Evolutionary conservation across 192 early-diverging fungal genomes (phyloP).

Genomic region (Coemansia sp.): DNA sequence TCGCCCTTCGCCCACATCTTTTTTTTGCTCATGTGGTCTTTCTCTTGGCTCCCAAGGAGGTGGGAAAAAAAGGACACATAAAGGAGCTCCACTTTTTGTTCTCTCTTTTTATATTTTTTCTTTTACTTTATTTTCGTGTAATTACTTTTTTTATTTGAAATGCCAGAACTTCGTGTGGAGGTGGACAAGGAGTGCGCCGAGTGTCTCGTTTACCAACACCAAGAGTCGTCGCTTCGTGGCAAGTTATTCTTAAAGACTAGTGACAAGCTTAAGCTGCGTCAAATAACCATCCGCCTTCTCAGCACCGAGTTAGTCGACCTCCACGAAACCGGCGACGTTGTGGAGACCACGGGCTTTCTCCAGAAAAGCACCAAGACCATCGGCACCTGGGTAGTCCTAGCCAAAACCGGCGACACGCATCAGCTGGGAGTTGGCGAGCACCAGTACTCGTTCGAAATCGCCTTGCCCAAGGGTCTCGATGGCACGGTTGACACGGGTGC

Average conservation of each 20-base stretch:
- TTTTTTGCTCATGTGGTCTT: background rate
- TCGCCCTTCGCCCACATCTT: background rate
- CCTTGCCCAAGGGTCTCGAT: background rate
- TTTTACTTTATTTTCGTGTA: background rate
- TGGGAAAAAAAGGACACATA: background rate
- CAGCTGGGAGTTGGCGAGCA: slow-evolving; percentile 30
- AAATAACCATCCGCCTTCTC: slow-evolving; percentile 31
- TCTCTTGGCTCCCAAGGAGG: background rate
- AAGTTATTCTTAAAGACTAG: slow-evolving; percentile 23
- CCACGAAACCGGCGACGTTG: background rate
- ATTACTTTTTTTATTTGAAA: background rate
- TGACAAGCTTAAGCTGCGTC: slow-evolving; percentile 36
- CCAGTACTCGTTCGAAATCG: slow-evolving; percentile 37
- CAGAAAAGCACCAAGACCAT: slow-evolving; percentile 34
- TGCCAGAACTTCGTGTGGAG: slow-evolving; percentile 25
- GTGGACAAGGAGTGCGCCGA: slow-evolving; percentile 23
- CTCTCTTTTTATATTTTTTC: background rate
- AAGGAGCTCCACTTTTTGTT: background rate
- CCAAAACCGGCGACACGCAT: background rate
- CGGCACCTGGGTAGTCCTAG: slow-evolving; percentile 8
- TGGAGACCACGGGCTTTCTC: slow-evolving; percentile 5
- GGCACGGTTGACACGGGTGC: slow-evolving; percentile 13
- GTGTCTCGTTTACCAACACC: slow-evolving; percentile 37
- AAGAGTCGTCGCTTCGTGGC: slow-evolving; percentile 24
- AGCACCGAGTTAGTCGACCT: slow-evolving; percentile 43